Conservation (phyloP, 1,284 basidiomycete genomes). For the Trichosporon sp. region DNA sequence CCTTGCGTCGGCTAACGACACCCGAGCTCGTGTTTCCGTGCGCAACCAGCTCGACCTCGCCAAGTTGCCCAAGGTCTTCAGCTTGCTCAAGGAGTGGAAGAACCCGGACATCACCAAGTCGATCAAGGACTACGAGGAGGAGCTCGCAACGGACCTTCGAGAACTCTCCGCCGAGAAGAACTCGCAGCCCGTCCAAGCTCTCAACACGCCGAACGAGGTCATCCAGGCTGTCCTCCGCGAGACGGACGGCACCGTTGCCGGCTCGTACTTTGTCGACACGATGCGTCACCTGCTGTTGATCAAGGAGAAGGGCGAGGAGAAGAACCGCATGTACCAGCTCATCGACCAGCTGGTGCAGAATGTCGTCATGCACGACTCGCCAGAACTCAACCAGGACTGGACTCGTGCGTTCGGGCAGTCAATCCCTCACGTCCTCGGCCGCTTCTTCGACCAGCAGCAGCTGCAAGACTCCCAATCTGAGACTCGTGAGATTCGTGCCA, state of each 20-base stretch:
- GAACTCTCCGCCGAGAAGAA: slow-evolving; percentile 72
- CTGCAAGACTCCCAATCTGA: slow-evolving; percentile 75
- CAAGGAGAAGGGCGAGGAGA: slow-evolving; percentile 73
- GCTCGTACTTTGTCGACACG: slow-evolving; percentile 81
- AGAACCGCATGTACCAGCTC: slow-evolving; percentile 84
- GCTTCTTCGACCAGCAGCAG: slow-evolving; percentile 86
- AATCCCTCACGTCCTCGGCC: slow-evolving; percentile 80
- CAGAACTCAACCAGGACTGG: slow-evolving; percentile 63
- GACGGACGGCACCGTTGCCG: slow-evolving; percentile 69
- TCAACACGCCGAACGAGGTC: slow-evolving; percentile 79
- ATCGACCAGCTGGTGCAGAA: slow-evolving; percentile 89
- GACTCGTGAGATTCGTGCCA: slow-evolving; percentile 61
- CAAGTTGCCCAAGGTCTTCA: slow-evolving; percentile 69
- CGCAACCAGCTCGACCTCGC: slow-evolving; percentile 77
- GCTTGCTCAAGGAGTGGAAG: slow-evolving; percentile 63
- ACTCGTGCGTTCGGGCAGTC: slow-evolving; percentile 82
- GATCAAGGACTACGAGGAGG: slow-evolving; percentile 61
- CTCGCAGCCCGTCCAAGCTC: slow-evolving; percentile 54
- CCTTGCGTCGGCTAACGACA: slow-evolving; percentile 36
- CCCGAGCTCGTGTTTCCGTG: slow-evolving; percentile 34
- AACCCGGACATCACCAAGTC: slow-evolving; percentile 60
- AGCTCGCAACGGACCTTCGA: slow-evolving; percentile 71
- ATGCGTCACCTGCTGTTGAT: slow-evolving; percentile 91
- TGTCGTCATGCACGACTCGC: slow-evolving; percentile 81
- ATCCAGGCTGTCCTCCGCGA: slow-evolving; percentile 73